phyloP scores from a whole-genome alignment of 1,284 basidiomycete species.

The Agroathelia rolfsii region DNA sequence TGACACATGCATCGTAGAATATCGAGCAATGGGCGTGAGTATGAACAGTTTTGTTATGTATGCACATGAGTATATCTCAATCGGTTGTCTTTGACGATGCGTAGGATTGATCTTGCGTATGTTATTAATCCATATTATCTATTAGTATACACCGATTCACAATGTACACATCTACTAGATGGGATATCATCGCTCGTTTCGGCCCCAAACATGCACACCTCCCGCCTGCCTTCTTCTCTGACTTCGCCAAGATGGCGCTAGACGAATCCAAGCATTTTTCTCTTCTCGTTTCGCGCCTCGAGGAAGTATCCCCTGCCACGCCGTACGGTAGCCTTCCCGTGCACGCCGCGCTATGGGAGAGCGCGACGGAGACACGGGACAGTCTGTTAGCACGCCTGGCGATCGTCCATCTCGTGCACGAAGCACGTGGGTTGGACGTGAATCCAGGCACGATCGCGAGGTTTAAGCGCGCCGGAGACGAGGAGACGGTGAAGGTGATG shows the following conservation, averaged over 20 bases:
- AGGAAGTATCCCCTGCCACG: slow-evolving; percentile 56
- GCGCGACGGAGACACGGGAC: slow-evolving; percentile 61
- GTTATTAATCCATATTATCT: slow-evolving; percentile 17
- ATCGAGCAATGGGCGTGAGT: slow-evolving; percentile 90
- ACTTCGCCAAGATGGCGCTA: slow-evolving; percentile 73
- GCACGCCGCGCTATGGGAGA: slow-evolving; percentile 77
- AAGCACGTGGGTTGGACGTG: slow-evolving; percentile 81
- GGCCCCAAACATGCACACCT: slow-evolving; percentile 50
- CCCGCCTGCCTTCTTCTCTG: slow-evolving; percentile 68
- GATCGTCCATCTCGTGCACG: slow-evolving; percentile 86
- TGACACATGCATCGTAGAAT: too few species aligned
- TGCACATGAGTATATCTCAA: too few species aligned
- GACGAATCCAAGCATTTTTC: slow-evolving; percentile 82
- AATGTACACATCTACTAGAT: slow-evolving; percentile 28
- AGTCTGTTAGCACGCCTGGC: slow-evolving; percentile 72
- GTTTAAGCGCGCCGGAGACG: slow-evolving; percentile 63
- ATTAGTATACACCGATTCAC: slow-evolving; percentile 4
- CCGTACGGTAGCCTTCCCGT: slow-evolving; percentile 71
- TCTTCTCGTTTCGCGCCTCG: slow-evolving; percentile 45
- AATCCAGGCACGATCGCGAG: slow-evolving; percentile 79
- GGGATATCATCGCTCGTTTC: slow-evolving; percentile 81
- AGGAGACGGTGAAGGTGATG: slow-evolving; percentile 60
- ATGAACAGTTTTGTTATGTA: too few species aligned
- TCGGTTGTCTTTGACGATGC: slow-evolving; percentile 3
- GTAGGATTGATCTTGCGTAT: slow-evolving; percentile 69